These are phyloP conservation scores for Phycomyces nitens DNA, from an alignment of 192 early-diverging fungal genomes.

Conservation along the genomic window DNA sequence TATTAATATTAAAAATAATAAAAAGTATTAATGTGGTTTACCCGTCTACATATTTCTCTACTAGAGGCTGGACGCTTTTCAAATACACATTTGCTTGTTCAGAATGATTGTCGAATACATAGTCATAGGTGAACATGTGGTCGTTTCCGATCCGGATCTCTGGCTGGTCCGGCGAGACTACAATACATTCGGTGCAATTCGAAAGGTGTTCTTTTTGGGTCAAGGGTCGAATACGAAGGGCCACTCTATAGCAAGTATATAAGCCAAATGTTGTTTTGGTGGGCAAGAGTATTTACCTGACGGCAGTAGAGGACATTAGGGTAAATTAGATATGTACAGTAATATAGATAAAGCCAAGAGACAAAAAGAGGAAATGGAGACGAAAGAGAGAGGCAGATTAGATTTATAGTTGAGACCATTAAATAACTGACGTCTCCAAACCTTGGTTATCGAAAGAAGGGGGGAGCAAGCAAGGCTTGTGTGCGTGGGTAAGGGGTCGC, in stretches of 20 bases:
- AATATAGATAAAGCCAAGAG: conserved; percentile 7
- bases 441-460: background rate
- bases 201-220: conserved; percentile 67
- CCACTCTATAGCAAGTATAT: conserved; percentile 59
- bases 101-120: conserved; percentile 54
- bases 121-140: conserved; percentile 65
- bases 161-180: conserved; percentile 52
- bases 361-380: conserved; percentile 8
- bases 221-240: conserved; percentile 74
- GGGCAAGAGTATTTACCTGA: conserved; percentile 30
- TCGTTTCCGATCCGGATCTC: conserved; percentile 62
- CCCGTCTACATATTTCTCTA: conserved; percentile 73
- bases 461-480: background rate
- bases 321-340: background rate
- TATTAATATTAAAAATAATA: background rate
- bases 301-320: conserved; percentile 15
- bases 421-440: background rate
- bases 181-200: conserved; percentile 57
- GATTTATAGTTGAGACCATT: background rate
- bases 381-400: background rate
- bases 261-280: background rate
- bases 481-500: background rate
- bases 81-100: conserved; percentile 58
- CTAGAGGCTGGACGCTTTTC: conserved; percentile 51
- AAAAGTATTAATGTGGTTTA: conserved; percentile 26